Percentiles rank a stretch among this genome's conserved stretches.
phyloP scores from a whole-genome alignment of 1,284 basidiomycete genomes.

The Fistulinella staudtii region DNA sequence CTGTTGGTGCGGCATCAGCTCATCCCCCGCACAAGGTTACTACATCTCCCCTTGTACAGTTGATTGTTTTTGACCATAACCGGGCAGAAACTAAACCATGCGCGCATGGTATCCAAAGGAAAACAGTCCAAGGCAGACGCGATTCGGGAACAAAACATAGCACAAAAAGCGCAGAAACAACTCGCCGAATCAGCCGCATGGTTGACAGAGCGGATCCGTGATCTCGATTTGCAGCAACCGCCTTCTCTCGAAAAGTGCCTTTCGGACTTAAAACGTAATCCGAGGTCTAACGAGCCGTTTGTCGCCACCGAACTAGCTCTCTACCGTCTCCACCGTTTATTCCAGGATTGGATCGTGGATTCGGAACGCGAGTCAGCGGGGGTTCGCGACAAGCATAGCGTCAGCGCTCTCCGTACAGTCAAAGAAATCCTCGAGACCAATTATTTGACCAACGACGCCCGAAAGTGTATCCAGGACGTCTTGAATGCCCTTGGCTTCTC shows the following conservation, averaged over 20 bases:
- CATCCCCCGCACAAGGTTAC: conserved; percentile 15
- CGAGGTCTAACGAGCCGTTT: conserved; percentile 36
- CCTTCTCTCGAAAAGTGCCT: conserved; percentile 21
- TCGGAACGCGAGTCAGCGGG: conserved; percentile 32
- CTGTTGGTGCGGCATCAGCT: conserved; percentile 25
- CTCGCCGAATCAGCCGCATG: conserved; percentile 19
- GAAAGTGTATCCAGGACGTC: conserved; percentile 37
- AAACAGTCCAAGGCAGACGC: conserved; percentile 26
- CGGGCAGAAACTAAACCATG: conserved; percentile 17
- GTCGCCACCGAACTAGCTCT: conserved; percentile 50
- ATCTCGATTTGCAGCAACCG: conserved; percentile 34
- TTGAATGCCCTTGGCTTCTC: conserved; percentile 47
- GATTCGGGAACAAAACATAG: conserved; percentile 28
- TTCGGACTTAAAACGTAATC: conserved; percentile 39
- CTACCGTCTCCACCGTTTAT: conserved; percentile 49
- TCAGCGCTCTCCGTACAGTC: conserved; percentile 44
- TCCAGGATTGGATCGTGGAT: conserved; percentile 51
- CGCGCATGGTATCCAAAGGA: conserved; percentile 12
- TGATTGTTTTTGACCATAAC: not conserved
- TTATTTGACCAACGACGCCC: conserved; percentile 37
- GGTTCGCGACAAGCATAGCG: conserved; percentile 42
- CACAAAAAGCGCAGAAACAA: conserved; percentile 24
- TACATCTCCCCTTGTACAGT: not conserved
- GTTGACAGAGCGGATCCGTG: conserved; percentile 18
- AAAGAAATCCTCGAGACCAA: conserved; percentile 41